A percentile compares a stretch with the other conserved stretches of the same genome.
phyloP scores from a whole-genome alignment of 1,139 yeast genomes.

The Blastobotrys petasosporus region DNA sequence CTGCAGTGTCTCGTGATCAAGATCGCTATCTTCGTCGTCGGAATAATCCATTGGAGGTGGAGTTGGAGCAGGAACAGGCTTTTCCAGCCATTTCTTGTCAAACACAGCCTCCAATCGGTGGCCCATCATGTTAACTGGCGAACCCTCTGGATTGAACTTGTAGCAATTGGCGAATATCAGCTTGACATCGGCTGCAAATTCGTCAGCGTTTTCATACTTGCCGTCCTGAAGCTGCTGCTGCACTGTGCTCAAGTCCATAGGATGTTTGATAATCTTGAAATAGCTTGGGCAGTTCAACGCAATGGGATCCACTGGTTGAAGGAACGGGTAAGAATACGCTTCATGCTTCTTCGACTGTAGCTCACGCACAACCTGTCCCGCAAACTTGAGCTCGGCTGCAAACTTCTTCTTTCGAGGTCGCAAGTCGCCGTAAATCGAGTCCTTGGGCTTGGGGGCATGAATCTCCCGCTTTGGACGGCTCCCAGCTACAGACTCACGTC shows the following conservation, averaged over 20 bases:
- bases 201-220: constrained; percentile 83
- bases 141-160: constrained; percentile 88
- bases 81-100: constrained; percentile 82
- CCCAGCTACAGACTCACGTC: constrained; percentile 58
- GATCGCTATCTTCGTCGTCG: constrained; percentile 48
- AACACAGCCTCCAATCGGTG: constrained; percentile 81
- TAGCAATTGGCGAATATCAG: constrained; percentile 86
- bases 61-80: constrained; percentile 70
- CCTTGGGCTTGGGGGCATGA: constrained; percentile 94
- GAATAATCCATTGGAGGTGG: constrained; percentile 45
- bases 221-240: constrained; percentile 75
- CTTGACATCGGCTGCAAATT: constrained; percentile 76
- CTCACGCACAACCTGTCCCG: constrained; percentile 78
- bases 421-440: constrained; percentile 69
- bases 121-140: constrained; percentile 95
- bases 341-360: constrained; percentile 77
- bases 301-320: constrained; percentile 92
- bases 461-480: constrained; percentile 91
- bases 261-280: constrained; percentile 74
- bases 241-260: constrained; percentile 92
- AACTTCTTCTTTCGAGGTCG: constrained; percentile 89
- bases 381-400: constrained; percentile 84
- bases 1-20: constrained; percentile 70
- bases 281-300: constrained; percentile 91
- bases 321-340: constrained; percentile 78